Conservation (phyloP, 2,329 filamentous ascomycete species). For the Colletotrichum cordylinicola region DNA sequence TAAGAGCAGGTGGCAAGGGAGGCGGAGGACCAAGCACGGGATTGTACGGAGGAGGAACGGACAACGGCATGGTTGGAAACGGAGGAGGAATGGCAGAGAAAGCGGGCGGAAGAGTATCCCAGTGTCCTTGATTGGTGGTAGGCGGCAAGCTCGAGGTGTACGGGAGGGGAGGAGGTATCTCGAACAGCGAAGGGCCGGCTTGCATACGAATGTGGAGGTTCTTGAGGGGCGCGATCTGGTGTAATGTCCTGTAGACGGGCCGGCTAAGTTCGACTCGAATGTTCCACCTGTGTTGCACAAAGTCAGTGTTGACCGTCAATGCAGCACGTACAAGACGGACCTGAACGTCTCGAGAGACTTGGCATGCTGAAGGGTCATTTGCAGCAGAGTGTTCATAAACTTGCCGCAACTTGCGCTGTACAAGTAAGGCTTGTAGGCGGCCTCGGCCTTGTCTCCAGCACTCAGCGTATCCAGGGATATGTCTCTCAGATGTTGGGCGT, state of each 20-base stretch:
- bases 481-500: conserved; percentile 61
- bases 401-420: conserved; percentile 64
- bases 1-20: conserved; percentile 38
- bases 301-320: background rate
- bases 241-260: conserved; percentile 61
- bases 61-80: conserved; percentile 12
- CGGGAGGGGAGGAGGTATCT: conserved; percentile 53
- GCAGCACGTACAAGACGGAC: conserved; percentile 40
- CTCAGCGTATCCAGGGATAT: conserved; percentile 62
- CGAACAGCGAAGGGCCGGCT: conserved; percentile 60
- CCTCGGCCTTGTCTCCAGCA: conserved; percentile 57
- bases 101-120: conserved; percentile 10
- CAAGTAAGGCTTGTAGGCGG: conserved; percentile 58
- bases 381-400: conserved; percentile 67
- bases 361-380: conserved; percentile 61
- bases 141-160: conserved; percentile 27
- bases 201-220: conserved; percentile 65
- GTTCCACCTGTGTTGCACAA: conserved; percentile 57
- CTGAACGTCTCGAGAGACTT: conserved; percentile 60
- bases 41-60: conserved; percentile 12
- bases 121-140: conserved; percentile 18
- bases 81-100: conserved; percentile 27
- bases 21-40: conserved; percentile 27
- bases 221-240: conserved; percentile 56
- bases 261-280: conserved; percentile 67